phyloP scores from a whole-genome alignment of 768 basidiomycete species.

The Gyrodon lividus region DNA sequence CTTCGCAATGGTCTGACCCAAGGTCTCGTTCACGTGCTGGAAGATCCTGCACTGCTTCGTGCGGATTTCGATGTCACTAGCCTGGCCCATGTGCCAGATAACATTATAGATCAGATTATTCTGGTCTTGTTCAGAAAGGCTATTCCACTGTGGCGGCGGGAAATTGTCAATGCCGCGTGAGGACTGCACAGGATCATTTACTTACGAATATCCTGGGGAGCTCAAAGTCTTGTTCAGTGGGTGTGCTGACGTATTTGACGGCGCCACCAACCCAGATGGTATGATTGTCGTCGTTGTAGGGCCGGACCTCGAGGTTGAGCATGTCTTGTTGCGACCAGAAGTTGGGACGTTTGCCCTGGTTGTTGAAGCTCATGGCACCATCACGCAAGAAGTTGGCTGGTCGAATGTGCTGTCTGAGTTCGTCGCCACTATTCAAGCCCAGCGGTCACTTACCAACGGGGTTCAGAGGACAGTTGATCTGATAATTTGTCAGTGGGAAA shows the following conservation, averaged over 20 bases:
- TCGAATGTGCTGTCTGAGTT: background rate
- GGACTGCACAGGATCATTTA: background rate
- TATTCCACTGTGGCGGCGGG: constrained; percentile 27
- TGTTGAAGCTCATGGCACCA: constrained; percentile 36
- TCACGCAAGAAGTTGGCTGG: constrained; percentile 41
- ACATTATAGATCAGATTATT: constrained; percentile 38
- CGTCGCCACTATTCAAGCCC: too few relatives aligned
- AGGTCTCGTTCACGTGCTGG: constrained; percentile 35
- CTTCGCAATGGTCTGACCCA: constrained; percentile 37
- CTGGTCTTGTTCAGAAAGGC: constrained; percentile 35
- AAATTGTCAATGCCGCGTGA: background rate
- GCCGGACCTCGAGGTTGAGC: constrained; percentile 32
- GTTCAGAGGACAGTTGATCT: constrained; percentile 39
- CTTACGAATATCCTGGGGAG: constrained; percentile 36
- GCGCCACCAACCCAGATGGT: constrained; percentile 43
- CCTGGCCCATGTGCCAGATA: constrained; percentile 39
- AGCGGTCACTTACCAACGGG: constrained; percentile 32
- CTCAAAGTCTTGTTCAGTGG: constrained; percentile 40
- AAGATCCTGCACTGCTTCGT: constrained; percentile 35
- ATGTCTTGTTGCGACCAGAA: constrained; percentile 37
- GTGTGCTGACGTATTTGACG: constrained; percentile 34
- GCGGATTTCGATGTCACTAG: constrained; percentile 26
- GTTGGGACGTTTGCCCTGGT: constrained; percentile 41
- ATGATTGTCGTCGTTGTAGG: constrained; percentile 40
- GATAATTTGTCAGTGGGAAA: background rate